Evolutionary conservation across 2,329 filamentous ascomycete genomes (phyloP).

Genomic region (Aspergillus arachidicola): DNA sequence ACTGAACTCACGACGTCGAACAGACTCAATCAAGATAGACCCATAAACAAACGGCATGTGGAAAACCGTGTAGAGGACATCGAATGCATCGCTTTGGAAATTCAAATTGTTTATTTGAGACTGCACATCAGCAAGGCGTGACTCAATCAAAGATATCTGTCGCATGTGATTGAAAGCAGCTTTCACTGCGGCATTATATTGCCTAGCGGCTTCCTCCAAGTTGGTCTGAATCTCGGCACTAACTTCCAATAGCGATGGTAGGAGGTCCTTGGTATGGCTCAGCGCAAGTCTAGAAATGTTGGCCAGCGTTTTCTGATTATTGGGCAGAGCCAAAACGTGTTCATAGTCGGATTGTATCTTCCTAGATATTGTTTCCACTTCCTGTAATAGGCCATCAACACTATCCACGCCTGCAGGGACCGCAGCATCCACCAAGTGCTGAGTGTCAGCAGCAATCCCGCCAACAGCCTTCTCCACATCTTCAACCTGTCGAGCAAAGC

Average conservation of each 20-base stretch:
- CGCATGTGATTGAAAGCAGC: slow-evolving; percentile 76
- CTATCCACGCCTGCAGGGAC: slow-evolving; percentile 63
- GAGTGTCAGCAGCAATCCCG: slow-evolving; percentile 61
- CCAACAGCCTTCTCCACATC: slow-evolving; percentile 64
- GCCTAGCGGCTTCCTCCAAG: slow-evolving; percentile 56
- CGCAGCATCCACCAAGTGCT: slow-evolving; percentile 39
- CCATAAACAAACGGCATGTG: slow-evolving; percentile 88
- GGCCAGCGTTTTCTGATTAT: slow-evolving; percentile 65
- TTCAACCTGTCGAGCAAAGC: slow-evolving; percentile 62
- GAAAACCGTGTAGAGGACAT: slow-evolving; percentile 76
- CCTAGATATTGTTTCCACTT: slow-evolving; percentile 81
- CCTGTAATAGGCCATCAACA: slow-evolving; percentile 70
- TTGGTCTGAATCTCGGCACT: slow-evolving; percentile 57
- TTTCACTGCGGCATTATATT: slow-evolving; percentile 68
- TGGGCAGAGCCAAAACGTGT: slow-evolving; percentile 69
- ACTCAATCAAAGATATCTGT: slow-evolving; percentile 77
- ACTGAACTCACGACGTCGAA: slow-evolving; percentile 84
- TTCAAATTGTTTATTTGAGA: slow-evolving; percentile 71
- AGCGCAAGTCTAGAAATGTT: slow-evolving; percentile 67
- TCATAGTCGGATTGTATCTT: slow-evolving; percentile 88
- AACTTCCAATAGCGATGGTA: slow-evolving; percentile 62
- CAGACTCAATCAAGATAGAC: slow-evolving; percentile 81
- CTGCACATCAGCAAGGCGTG: slow-evolving; percentile 71
- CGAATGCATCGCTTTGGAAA: slow-evolving; percentile 78
- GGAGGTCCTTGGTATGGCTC: slow-evolving; percentile 63